Percentiles rank a stretch among this genome's conserved stretches.
phyloP scores from a whole-genome alignment of 345 rosid genomes.

The Pistacia vera region DNA sequence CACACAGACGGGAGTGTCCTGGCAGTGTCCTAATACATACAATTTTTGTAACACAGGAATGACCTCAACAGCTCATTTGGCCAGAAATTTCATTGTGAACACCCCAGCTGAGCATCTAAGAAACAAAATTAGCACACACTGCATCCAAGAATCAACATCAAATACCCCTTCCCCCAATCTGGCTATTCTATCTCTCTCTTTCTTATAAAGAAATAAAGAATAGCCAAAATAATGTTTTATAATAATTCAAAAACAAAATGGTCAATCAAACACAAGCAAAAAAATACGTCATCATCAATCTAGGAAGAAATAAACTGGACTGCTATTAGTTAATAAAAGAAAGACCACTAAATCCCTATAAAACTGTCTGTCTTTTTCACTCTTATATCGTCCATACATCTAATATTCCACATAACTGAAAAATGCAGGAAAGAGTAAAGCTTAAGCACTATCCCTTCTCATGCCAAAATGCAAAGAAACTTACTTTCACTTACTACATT shows the following conservation, averaged over 20 bases:
- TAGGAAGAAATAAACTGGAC: background rate
- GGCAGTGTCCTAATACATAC: too few species aligned
- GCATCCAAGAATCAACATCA: background rate
- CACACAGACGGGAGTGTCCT: too few species aligned
- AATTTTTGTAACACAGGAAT: background rate
- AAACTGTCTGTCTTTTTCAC: background rate
- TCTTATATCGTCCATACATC: background rate
- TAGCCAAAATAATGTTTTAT: background rate
- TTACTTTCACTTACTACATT: background rate
- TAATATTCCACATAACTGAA: background rate
- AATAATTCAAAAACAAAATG: background rate
- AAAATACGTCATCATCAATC: background rate
- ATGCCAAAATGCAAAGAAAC: background rate
- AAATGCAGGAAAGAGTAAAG: background rate
- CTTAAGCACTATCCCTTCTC: background rate
- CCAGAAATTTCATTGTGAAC: background rate
- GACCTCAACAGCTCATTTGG: background rate
- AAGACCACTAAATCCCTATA: background rate
- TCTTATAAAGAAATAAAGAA: background rate
- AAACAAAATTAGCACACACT: background rate
- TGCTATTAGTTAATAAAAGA: background rate
- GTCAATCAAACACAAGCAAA: background rate
- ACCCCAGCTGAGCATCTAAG: background rate
- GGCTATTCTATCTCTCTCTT: background rate
- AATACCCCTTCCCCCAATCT: background rate